Evolutionary conservation across 768 basidiomycete species (phyloP).

Genomic region (Termitomyces sp.): DNA sequence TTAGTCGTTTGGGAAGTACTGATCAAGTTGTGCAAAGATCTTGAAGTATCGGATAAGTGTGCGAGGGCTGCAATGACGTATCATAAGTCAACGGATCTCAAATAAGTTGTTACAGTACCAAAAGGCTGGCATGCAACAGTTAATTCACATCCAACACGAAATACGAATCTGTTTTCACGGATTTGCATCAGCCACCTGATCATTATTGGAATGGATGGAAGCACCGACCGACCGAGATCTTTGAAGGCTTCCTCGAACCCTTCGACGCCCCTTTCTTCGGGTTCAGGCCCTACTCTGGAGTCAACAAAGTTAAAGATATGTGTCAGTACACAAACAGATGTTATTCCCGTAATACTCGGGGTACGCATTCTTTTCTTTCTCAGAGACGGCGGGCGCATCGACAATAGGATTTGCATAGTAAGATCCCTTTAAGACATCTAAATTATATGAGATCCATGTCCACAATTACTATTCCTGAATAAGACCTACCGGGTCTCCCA

Average conservation of each 20-base stretch:
- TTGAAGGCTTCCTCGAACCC: slow-evolving; percentile 90
- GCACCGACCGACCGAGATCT: slow-evolving; percentile 58
- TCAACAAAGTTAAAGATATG: background rate
- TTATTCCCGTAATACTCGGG: slow-evolving; percentile 87
- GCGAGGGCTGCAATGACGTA: slow-evolving; percentile 46
- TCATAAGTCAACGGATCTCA: background rate
- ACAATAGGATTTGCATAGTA: slow-evolving; percentile 87
- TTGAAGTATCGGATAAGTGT: slow-evolving; percentile 56
- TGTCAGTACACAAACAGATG: slow-evolving; percentile 54
- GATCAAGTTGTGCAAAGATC: slow-evolving; percentile 72
- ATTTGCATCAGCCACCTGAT: background rate
- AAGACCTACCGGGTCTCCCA: slow-evolving; percentile 62
- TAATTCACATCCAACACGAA: slow-evolving; percentile 73
- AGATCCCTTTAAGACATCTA: slow-evolving; percentile 85
- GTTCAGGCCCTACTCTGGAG: slow-evolving; percentile 48
- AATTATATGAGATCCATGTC: background rate
- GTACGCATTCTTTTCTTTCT: slow-evolving; percentile 47
- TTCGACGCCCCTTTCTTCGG: slow-evolving; percentile 53
- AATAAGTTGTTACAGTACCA: slow-evolving; percentile 39
- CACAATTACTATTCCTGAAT: background rate
- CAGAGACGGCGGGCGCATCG: slow-evolving; percentile 58
- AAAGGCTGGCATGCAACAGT: slow-evolving; percentile 90
- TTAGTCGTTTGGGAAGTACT: slow-evolving; percentile 77
- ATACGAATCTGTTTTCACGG: slow-evolving; percentile 54
- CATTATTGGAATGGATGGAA: background rate